Percentiles rank a stretch among this genome's conserved stretches.
phyloP scores from a whole-genome alignment of 768 basidiomycete species.

The Cystoderma amianthinum region DNA sequence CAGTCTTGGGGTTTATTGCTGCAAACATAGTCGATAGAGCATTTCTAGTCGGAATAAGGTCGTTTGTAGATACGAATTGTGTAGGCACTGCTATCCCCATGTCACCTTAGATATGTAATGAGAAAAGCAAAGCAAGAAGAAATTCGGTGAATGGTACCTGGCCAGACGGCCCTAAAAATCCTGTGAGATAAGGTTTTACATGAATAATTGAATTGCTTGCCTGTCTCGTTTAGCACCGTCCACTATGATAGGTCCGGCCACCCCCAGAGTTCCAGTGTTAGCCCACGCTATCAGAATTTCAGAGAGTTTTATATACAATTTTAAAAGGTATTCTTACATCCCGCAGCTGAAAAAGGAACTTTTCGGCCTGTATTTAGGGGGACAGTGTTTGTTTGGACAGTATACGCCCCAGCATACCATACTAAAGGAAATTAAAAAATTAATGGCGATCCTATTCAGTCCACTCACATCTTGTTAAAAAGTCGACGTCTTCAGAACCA shows the following conservation, averaged over 20 bases:
- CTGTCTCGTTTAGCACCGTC: conserved; percentile 56
- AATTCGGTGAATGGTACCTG: conserved; percentile 26
- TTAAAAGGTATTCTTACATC: conserved; percentile 18
- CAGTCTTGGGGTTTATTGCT: conserved; percentile 41
- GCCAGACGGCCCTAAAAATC: conserved; percentile 44
- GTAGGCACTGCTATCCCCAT: conserved; percentile 60
- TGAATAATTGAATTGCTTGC: conserved; percentile 13
- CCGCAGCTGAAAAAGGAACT: conserved; percentile 38
- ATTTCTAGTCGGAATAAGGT: conserved; percentile 47
- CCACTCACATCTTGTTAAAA: conserved; percentile 39
- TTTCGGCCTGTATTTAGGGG: conserved; percentile 41
- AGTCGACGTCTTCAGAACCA: conserved; percentile 33
- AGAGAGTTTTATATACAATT: neutral
- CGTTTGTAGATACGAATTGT: conserved; percentile 56
- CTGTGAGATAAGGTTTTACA: neutral
- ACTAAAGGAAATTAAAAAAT: conserved; percentile 17
- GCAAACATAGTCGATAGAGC: conserved; percentile 55
- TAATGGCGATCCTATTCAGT: neutral
- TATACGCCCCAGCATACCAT: conserved; percentile 59
- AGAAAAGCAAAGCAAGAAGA: too few relatives aligned
- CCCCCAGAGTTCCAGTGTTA: conserved; percentile 47
- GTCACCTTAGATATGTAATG: conserved; percentile 22
- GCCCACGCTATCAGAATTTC: conserved; percentile 32
- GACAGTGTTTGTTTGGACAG: conserved; percentile 51
- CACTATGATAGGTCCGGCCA: conserved; percentile 54